Percentiles rank a stretch among this genome's conserved stretches.
Evolutionary conservation across 2,329 filamentous ascomycete genomes (phyloP).

Genomic region (Metarhizium anisopliae): DNA sequence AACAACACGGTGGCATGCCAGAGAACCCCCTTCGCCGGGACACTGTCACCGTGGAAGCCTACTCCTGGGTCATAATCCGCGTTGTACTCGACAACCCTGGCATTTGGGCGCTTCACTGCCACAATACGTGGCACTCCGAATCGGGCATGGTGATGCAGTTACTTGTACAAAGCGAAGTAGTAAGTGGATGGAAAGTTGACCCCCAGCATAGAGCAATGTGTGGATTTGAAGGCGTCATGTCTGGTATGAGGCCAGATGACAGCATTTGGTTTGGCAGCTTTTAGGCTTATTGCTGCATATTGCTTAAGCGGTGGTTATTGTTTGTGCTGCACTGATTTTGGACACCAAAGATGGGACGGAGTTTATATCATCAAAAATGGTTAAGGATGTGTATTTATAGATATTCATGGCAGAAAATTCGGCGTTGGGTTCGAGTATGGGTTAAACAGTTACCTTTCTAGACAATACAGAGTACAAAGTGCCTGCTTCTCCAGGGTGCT

Average conservation of each 20-base stretch:
- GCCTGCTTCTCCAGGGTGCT: no score
- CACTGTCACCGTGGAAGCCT: conserved; percentile 43
- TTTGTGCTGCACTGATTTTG: not conserved
- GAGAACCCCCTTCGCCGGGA: conserved; percentile 27
- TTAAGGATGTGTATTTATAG: no score
- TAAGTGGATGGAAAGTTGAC: conserved; percentile 16
- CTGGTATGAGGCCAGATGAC: conserved; percentile 25
- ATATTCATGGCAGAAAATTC: no score
- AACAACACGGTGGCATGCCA: conserved; percentile 12
- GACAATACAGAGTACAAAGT: no score
- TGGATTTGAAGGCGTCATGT: conserved; percentile 16
- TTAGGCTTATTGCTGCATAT: conserved; percentile 1
- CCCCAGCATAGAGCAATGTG: conserved; percentile 19
- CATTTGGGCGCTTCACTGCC: conserved; percentile 50
- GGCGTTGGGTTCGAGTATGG: no score
- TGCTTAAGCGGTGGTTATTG: not conserved
- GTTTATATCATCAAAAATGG: not conserved
- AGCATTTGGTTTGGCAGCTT: conserved; percentile 27
- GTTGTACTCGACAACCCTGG: conserved; percentile 50
- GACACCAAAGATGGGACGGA: not conserved
- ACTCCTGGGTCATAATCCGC: conserved; percentile 45
- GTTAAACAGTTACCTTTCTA: no score
- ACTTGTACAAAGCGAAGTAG: conserved; percentile 21
- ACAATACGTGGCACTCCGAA: conserved; percentile 50
- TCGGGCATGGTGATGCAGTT: conserved; percentile 53